Conservation (phyloP, 768 basidiomycete species). For the Scleroderma bovista region DNA sequence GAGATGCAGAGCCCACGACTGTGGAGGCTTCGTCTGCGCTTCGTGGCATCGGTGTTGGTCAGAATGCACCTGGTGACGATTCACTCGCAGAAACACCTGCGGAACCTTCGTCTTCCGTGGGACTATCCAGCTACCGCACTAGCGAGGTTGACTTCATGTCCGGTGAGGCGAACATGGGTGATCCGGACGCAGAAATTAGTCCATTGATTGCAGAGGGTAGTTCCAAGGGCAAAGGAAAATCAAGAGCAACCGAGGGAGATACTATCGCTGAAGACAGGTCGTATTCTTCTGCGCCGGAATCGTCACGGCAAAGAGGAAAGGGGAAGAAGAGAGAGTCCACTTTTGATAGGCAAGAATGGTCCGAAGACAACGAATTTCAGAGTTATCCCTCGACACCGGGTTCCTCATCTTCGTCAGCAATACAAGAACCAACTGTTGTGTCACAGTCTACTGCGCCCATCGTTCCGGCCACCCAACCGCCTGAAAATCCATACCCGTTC, state of each 20-base stretch:
- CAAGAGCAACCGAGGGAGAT: conserved; percentile 14
- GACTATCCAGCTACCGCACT: neutral
- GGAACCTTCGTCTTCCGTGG: conserved; percentile 1
- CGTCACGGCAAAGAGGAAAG: conserved; percentile 12
- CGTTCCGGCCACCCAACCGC: conserved; percentile 1
- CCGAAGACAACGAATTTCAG: conserved; percentile 6
- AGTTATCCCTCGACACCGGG: conserved; percentile 6
- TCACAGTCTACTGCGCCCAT: conserved; percentile 8
- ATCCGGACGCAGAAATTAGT: conserved; percentile 17
- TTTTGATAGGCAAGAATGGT: neutral
- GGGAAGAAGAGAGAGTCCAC: conserved; percentile 15
- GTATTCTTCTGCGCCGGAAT: neutral
- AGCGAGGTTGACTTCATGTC: conserved; percentile 6
- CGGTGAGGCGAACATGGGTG: conserved; percentile 16
- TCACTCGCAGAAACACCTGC: neutral
- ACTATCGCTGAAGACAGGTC: conserved; percentile 8
- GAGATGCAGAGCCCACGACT: neutral
- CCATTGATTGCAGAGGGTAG: conserved; percentile 1
- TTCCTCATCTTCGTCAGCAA: neutral
- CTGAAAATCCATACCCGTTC: conserved; percentile 55
- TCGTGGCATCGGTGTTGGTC: neutral
- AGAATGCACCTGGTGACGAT: neutral
- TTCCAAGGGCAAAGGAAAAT: conserved; percentile 22
- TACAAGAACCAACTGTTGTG: conserved; percentile 2
- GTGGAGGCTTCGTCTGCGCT: neutral